These are phyloP conservation scores for Lichtheimia ramosa DNA, from an alignment of 371 early-diverging fungal species.

Conservation along the genomic window DNA sequence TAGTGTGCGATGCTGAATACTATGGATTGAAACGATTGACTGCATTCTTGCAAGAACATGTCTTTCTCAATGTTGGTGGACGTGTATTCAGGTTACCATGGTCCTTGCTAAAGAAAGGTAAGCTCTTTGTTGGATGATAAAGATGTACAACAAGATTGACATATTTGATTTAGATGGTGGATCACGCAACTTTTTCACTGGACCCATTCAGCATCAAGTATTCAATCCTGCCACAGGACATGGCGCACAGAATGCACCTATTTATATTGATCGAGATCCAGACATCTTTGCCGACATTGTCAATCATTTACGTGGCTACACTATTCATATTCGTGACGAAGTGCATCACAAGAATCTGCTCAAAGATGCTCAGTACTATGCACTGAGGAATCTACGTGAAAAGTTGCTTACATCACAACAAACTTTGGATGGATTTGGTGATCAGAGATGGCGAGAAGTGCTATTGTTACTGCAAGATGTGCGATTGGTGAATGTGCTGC, in stretches of 20 bases:
- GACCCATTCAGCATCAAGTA: slow-evolving; percentile 36
- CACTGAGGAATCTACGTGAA: slow-evolving; percentile 50
- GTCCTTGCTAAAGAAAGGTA: slow-evolving; percentile 40
- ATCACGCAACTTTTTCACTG: slow-evolving; percentile 41
- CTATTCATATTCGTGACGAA: slow-evolving; percentile 57
- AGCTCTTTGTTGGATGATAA: not conserved
- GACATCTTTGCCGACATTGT: slow-evolving; percentile 63
- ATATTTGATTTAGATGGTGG: slow-evolving; percentile 22
- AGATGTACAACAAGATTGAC: not conserved
- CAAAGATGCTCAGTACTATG: slow-evolving; percentile 64
- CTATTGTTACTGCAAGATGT: slow-evolving; percentile 43
- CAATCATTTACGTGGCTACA: slow-evolving; percentile 62
- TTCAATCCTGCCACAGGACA: slow-evolving; percentile 19
- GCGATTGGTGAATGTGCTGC: slow-evolving; percentile 28
- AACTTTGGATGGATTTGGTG: slow-evolving; percentile 48
- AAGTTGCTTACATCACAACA: slow-evolving; percentile 46
- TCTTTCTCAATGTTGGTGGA: slow-evolving; percentile 51
- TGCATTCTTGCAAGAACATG: slow-evolving; percentile 43
- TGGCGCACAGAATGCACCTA: slow-evolving; percentile 34
- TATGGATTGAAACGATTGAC: slow-evolving; percentile 50
- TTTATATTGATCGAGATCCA: slow-evolving; percentile 60
- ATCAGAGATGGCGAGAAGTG: slow-evolving; percentile 31
- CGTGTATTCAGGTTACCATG: slow-evolving; percentile 40
- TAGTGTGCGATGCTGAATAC: slow-evolving; percentile 53
- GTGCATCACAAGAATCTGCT: slow-evolving; percentile 62